These are phyloP conservation scores for Trichoderma arundinaceum DNA, from an alignment of 2,329 filamentous ascomycete genomes.

Conservation along the genomic window DNA sequence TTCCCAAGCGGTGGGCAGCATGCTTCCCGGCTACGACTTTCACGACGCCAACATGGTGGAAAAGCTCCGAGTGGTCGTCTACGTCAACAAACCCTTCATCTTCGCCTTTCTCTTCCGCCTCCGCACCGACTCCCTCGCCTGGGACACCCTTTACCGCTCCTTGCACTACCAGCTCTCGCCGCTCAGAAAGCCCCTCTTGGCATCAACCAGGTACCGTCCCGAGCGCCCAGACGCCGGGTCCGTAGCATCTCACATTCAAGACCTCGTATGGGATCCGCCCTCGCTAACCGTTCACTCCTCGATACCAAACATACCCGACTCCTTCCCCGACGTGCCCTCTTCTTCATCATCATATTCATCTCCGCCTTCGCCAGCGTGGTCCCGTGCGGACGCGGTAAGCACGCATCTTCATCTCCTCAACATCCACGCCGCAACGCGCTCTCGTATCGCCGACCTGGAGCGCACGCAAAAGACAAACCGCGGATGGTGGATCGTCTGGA, in stretches of 20 bases:
- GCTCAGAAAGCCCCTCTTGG: conserved; percentile 60
- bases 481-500: conserved; percentile 75
- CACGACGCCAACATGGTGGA: conserved; percentile 61
- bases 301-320: conserved; percentile 68
- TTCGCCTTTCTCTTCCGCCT: conserved; percentile 73
- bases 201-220: conserved; percentile 63
- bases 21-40: conserved; percentile 42
- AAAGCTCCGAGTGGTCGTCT: conserved; percentile 72
- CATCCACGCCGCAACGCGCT: conserved; percentile 55
- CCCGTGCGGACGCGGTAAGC: conserved; percentile 66
- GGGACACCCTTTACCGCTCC: conserved; percentile 62
- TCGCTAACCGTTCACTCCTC: conserved; percentile 65
- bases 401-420: conserved; percentile 69
- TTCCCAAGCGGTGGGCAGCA: conserved; percentile 45
- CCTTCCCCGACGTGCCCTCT: conserved; percentile 32
- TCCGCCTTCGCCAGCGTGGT: conserved; percentile 52
- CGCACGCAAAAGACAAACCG: conserved; percentile 69
- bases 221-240: conserved; percentile 48
- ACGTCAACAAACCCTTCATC: conserved; percentile 76
- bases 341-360: neutral
- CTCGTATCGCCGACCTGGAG: conserved; percentile 56
- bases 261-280: conserved; percentile 66
- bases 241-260: conserved; percentile 57
- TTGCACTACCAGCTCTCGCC: conserved; percentile 66
- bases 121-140: conserved; percentile 63